These are phyloP conservation scores for Funneliformis caledonium DNA, from an alignment of 371 early-diverging fungal species.

Conservation along the genomic window DNA sequence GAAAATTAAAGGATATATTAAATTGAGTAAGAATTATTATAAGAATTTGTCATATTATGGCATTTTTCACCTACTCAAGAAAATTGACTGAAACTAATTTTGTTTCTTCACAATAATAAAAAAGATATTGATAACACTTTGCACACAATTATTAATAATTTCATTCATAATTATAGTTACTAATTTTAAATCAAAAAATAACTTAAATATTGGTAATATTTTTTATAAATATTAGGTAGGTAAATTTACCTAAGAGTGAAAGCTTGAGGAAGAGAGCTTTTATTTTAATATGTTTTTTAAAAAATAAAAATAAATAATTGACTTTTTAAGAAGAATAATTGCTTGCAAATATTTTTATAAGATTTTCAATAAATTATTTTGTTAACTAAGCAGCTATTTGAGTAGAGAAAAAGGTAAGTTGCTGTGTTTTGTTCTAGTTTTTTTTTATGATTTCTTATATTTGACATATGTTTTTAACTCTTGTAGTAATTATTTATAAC, in stretches of 20 bases:
- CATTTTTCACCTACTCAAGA: neutral
- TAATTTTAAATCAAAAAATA: constrained; percentile 1
- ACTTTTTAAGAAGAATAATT: constrained; percentile 16
- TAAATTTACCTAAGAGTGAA: constrained; percentile 3
- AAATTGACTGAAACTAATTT: constrained; percentile 23
- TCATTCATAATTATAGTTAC: constrained; percentile 6
- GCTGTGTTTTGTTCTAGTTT: too few species aligned
- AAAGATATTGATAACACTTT: constrained; percentile 12
- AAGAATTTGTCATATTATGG: neutral
- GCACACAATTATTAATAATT: neutral
- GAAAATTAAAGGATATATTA: neutral
- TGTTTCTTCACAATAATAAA: neutral
- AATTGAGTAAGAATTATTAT: neutral
- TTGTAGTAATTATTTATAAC: too few species aligned
- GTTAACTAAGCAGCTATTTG: neutral
- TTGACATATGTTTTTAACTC: too few species aligned
- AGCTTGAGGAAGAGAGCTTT: neutral
- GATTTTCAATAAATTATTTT: neutral
- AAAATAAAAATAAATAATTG: constrained; percentile 19
- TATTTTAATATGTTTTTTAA: constrained; percentile 28
- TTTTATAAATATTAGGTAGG: neutral
- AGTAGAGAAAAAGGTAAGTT: neutral
- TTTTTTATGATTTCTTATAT: too few species aligned
- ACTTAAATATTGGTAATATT: neutral
- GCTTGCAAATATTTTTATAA: constrained; percentile 19